A percentile compares a stretch with the other conserved stretches of the same genome.
phyloP scores from a whole-genome alignment of 2,329 filamentous ascomycete genomes.

The Paracoccidioides lutzii region DNA sequence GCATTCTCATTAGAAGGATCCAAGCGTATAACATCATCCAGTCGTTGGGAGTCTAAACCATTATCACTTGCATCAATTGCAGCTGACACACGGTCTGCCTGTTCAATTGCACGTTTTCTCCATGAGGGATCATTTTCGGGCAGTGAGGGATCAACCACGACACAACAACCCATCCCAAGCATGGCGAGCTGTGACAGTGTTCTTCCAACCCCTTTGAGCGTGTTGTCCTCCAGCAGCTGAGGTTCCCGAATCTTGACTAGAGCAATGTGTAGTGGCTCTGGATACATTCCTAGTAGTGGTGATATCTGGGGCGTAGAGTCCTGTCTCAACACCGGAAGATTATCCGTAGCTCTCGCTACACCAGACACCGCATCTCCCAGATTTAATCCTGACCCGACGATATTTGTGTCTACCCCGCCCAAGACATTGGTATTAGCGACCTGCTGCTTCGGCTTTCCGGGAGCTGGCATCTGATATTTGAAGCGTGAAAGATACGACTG shows the following conservation, averaged over 20 bases:
- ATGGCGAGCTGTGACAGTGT: conserved; percentile 73
- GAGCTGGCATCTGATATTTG: conserved; percentile 29
- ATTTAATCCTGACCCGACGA: conserved; percentile 41
- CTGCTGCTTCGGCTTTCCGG: not conserved
- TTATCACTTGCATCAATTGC: conserved; percentile 56
- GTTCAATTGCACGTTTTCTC: conserved; percentile 41
- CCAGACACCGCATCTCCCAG: conserved; percentile 46
- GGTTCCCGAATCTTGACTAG: conserved; percentile 72
- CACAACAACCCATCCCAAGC: conserved; percentile 66
- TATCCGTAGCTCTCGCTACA: conserved; percentile 43
- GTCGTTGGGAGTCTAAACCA: conserved; percentile 53
- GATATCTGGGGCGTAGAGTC: conserved; percentile 29
- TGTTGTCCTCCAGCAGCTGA: conserved; percentile 55
- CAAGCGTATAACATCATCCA: conserved; percentile 45
- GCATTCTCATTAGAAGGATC: conserved; percentile 19
- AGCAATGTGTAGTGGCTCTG: conserved; percentile 54
- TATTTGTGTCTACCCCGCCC: not conserved
- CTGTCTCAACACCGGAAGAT: conserved; percentile 48
- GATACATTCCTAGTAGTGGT: conserved; percentile 23
- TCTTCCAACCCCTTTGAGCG: conserved; percentile 61
- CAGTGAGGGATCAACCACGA: conserved; percentile 62
- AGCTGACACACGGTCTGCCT: conserved; percentile 60
- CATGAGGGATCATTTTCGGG: conserved; percentile 26
- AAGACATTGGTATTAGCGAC: not conserved
- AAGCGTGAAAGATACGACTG: conserved; percentile 86